Evolutionary conservation across 1,284 basidiomycete genomes (phyloP).

Genomic region (Trametes pubescens): DNA sequence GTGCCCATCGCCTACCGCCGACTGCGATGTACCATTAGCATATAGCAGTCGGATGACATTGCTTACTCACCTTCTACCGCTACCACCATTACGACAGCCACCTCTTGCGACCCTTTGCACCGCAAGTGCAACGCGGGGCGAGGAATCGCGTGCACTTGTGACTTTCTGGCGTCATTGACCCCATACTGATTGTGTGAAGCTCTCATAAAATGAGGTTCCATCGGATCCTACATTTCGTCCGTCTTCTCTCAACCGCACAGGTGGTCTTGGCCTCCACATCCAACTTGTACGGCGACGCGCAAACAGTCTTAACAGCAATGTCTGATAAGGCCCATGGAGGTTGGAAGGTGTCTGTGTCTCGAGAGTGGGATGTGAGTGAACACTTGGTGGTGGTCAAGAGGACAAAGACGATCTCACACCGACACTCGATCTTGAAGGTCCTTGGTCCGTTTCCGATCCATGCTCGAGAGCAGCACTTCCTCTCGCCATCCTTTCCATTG

Average conservation of each 20-base stretch:
- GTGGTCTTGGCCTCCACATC: neutral
- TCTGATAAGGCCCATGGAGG: neutral
- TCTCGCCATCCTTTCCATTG: constrained; percentile 78
- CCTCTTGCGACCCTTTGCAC: too few species aligned
- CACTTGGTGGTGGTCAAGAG: constrained; percentile 4
- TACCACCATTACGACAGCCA: too few species aligned
- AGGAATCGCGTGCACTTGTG: too few species aligned
- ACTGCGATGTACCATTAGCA: too few species aligned
- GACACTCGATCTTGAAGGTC: constrained; percentile 50
- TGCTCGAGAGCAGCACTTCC: constrained; percentile 80
- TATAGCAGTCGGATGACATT: too few species aligned
- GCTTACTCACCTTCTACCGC: too few species aligned
- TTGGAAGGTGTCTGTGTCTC: constrained; percentile 42
- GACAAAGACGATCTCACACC: constrained; percentile 1
- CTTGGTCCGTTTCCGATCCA: constrained; percentile 85
- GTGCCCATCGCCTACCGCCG: too few species aligned
- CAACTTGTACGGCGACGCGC: constrained; percentile 4
- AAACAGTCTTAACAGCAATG: constrained; percentile 12
- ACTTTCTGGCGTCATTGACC: neutral
- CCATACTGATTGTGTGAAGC: neutral
- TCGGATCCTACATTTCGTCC: neutral
- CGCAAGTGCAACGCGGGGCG: too few species aligned
- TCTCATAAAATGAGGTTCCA: neutral
- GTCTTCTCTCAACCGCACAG: neutral
- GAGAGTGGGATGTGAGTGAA: constrained; percentile 45